Percentiles rank a stretch among this genome's conserved stretches.
phyloP scores from a whole-genome alignment of 768 basidiomycete genomes.

The Trametes punicea region DNA sequence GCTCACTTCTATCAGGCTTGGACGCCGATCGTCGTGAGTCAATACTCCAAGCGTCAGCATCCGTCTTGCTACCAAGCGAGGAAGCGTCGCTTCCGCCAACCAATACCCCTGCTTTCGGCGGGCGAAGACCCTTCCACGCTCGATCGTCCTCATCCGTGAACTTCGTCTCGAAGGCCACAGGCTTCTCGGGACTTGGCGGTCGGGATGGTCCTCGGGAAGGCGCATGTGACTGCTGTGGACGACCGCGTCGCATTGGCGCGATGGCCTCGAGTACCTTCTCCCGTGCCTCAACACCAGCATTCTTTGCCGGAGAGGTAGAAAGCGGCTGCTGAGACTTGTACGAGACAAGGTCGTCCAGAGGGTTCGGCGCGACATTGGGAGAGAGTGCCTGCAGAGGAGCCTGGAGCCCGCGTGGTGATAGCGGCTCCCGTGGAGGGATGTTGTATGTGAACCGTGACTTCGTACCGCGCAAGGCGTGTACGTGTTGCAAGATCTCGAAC shows the following conservation, averaged over 20 bases:
- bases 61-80: constrained; percentile 9
- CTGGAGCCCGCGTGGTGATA: constrained; percentile 39
- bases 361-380: constrained; percentile 22
- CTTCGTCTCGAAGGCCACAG: constrained; percentile 20
- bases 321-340: constrained; percentile 31
- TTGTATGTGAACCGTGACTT: constrained; percentile 75
- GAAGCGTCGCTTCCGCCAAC: constrained; percentile 15
- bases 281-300: constrained; percentile 63
- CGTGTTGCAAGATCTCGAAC: constrained; percentile 79
- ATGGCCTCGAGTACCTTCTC: constrained; percentile 80
- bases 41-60: constrained; percentile 33
- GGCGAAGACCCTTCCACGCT: constrained; percentile 23
- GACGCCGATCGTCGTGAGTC: constrained; percentile 12
- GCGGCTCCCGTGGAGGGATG: constrained; percentile 46
- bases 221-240: constrained; percentile 37
- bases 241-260: constrained; percentile 72
- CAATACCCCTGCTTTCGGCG: constrained; percentile 30
- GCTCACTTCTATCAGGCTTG: constrained; percentile 8
- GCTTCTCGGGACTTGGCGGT: constrained; percentile 29
- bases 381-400: constrained; percentile 26
- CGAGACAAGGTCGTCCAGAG: constrained; percentile 39
- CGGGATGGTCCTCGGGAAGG: constrained; percentile 22
- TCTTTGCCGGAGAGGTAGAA: constrained; percentile 32
- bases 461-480: constrained; percentile 86
- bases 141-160: constrained; percentile 32